These are phyloP conservation scores for Fusarium liriodendri DNA, from an alignment of 2,329 filamentous ascomycete genomes.

Conservation along the genomic window DNA sequence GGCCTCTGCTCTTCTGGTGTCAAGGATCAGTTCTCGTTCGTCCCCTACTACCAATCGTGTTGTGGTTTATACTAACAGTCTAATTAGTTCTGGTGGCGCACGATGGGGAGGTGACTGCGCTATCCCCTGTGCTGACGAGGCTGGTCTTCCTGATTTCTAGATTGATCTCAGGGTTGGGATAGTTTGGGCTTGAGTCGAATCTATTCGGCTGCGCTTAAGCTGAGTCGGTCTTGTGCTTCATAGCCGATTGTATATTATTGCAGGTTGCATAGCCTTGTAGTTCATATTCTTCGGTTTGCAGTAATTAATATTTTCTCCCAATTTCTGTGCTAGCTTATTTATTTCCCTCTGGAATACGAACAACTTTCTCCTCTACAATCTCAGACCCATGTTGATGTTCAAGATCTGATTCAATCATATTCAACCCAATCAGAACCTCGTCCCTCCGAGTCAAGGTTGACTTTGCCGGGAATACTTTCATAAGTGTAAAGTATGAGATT, in stretches of 20 bases:
- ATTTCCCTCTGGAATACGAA: too few species aligned
- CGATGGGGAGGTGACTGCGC: conserved; percentile 8
- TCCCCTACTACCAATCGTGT: background rate
- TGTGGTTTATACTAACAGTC: background rate
- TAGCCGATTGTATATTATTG: background rate
- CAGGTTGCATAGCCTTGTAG: background rate
- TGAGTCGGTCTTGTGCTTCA: background rate
- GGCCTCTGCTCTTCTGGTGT: conserved; percentile 1
- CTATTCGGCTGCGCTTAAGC: background rate
- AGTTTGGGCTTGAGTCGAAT: background rate
- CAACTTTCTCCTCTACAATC: too few species aligned
- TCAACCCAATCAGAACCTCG: too few species aligned
- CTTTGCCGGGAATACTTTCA: too few species aligned
- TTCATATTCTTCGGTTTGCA: background rate
- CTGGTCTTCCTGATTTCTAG: background rate
- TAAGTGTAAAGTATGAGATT: too few species aligned
- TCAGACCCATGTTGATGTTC: too few species aligned
- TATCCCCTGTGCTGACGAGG: conserved; percentile 3
- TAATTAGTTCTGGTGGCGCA: background rate
- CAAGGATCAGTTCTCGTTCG: conserved; percentile 3
- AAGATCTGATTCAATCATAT: too few species aligned
- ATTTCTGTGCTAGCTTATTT: too few species aligned
- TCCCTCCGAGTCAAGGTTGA: too few species aligned
- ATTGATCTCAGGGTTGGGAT: background rate
- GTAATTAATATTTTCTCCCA: too few species aligned